Conservation (phyloP, 2,329 filamentous ascomycete species). For the Calycina marina region DNA sequence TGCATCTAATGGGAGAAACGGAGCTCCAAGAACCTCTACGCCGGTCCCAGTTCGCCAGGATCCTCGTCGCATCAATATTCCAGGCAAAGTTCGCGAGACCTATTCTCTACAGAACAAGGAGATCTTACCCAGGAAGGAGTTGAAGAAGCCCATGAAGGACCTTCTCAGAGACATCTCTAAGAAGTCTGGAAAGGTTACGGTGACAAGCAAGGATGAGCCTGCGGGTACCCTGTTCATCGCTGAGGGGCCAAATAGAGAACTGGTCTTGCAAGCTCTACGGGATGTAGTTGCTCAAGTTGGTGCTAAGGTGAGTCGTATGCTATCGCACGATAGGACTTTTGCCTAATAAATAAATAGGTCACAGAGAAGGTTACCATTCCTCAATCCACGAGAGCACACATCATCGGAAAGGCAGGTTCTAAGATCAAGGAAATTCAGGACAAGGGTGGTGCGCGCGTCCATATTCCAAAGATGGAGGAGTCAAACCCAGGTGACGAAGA, state of each 20-base stretch:
- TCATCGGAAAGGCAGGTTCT: constrained; percentile 84
- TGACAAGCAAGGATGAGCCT: constrained; percentile 62
- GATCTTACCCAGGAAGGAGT: constrained; percentile 58
- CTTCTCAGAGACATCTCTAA: constrained; percentile 86
- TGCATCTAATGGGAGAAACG: constrained; percentile 29
- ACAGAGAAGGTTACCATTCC: constrained; percentile 67
- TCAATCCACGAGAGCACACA: constrained; percentile 67
- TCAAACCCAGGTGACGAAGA: constrained; percentile 47
- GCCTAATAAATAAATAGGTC: constrained; percentile 33
- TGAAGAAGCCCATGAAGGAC: constrained; percentile 76
- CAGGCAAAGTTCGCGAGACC: constrained; percentile 30
- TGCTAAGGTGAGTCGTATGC: constrained; percentile 47
- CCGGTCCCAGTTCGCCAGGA: constrained; percentile 24
- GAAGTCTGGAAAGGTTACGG: constrained; percentile 74
- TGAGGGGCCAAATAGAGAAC: constrained; percentile 61
- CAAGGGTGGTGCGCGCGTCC: constrained; percentile 77
- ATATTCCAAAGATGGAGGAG: constrained; percentile 71
- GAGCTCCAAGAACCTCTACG: constrained; percentile 32
- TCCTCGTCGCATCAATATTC: constrained; percentile 57
- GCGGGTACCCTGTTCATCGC: constrained; percentile 70
- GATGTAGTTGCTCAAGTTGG: constrained; percentile 82
- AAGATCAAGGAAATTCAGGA: constrained; percentile 85
- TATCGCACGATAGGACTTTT: constrained; percentile 3
- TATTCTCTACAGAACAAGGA: constrained; percentile 43
- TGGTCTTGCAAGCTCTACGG: constrained; percentile 60